Evolutionary conservation across 805 yeast genomes (phyloP), one percentile per base, ranked within the genome.

Genomic region (Brettanomyces custersianus): DNA sequence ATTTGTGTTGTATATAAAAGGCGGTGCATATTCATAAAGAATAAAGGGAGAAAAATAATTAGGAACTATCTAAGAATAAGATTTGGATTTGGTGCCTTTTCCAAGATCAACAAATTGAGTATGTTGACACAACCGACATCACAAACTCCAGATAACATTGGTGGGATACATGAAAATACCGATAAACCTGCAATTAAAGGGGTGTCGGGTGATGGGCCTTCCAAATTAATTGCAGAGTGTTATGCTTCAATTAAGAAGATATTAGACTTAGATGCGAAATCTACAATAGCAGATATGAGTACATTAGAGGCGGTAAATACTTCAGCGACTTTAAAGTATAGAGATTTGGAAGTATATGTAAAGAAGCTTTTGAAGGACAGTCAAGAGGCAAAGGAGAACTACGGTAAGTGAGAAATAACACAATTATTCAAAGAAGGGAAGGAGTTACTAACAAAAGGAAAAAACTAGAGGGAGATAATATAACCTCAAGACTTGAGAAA

Each of bases 291-390:
- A 29, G 62, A 74, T 41, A 55, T 77, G 46, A 70, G 66, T 43
- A 52, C 72, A 11, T 43, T 76, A 22, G 72, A 72, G 37, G 71
- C 74, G 42, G 53, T 73, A 39, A 77, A 77, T 47, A 76, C 79
- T n/a, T 64, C 72, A 36, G 71, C 75, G 32, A 68, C 77, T 1
- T 54, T 74, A 41, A 70, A 70, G 45, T 73, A 70, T 35, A 62
- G 65, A 33, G 59, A 55, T 22, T 52, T 73, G 22, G 80, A 72
- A 31, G 55, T 53, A 4, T 68, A 69, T 37, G 41, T 57, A 25
- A 53, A 54, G 38, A 38, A 43, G 40, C 41, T 41, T 17, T 42
- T 39, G 31, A 26, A 27, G 29, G 52, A 48, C 21, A 30, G 15
- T 25, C 15, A 34, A 33, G 28, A 27, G 30, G 17, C 20, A 15